Conservation (phyloP, 2,329 filamentous ascomycete genomes). For the Leptodontidium sp. region DNA sequence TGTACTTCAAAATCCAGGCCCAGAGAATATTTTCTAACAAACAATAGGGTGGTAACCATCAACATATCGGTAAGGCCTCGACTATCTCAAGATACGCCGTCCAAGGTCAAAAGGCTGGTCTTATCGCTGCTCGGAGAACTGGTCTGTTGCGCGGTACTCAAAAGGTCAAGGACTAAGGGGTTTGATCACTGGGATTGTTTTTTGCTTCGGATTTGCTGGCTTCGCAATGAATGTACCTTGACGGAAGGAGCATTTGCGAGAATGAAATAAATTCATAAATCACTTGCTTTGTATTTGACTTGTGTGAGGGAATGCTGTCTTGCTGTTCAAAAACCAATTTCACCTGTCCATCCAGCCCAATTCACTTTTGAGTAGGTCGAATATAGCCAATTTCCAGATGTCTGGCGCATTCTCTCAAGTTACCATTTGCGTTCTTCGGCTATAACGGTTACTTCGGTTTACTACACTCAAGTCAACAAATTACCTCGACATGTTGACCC, state of each 20-base stretch:
- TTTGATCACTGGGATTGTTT: conserved; percentile 42
- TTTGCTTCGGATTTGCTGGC: conserved; percentile 47
- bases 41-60: conserved; percentile 86
- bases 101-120: conserved; percentile 99
- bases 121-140: conserved; percentile 99
- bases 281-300: neutral
- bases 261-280: conserved; percentile 43
- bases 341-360: neutral
- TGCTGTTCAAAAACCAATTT: neutral
- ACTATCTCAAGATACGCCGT: conserved; percentile 98
- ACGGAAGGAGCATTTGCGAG: conserved; percentile 45
- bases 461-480: too few species aligned
- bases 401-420: neutral
- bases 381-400: too few species aligned
- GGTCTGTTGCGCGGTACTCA: conserved; percentile 99
- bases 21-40: conserved; percentile 53
- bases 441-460: too few species aligned
- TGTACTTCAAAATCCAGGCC: conserved; percentile 22
- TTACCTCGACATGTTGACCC: too few species aligned
- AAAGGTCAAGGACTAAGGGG: conserved; percentile 93
- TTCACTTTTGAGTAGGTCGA: neutral
- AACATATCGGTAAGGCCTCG: conserved; percentile 95
- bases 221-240: conserved; percentile 48
- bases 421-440: too few species aligned
- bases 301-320: neutral